Evolutionary conservation across 805 yeast genomes (phyloP), one percentile per base, ranked within the genome.

Genomic region (Yarrowia hollandica): DNA sequence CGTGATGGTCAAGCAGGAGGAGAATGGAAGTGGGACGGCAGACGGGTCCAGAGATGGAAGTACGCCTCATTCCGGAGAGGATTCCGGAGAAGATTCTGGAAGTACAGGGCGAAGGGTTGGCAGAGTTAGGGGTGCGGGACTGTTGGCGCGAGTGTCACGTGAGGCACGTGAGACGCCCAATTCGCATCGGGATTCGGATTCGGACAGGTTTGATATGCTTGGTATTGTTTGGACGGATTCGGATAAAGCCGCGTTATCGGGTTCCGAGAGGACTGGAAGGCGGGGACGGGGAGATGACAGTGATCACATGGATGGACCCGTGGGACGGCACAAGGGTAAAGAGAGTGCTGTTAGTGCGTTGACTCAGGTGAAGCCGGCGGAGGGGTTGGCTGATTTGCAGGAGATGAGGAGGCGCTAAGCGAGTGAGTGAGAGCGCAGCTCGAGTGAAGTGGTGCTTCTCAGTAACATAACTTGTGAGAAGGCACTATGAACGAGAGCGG

Each of bases 151-250:
- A 3, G 37, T 44, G 25, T 30, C 54, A 7, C 18, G 54, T 2
- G 54, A 44, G 15, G 10, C 54, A 2, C 26, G 54, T 14, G 54
- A 44, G 37, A 30, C 37, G 21, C 37, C 37, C 14, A 21, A 44
- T 44, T 30, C 38, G 25, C 54, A 30, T 19, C 54, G 54, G 25
- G 54, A 44, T 19, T 44, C 54, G 37, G 54, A 44, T 21, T 44
- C 54, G 15, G 54, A 44, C 26, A 19, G 38, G 9, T 44, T 44
- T 21, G 54, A 44, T 15, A 44, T 44, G 54, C 37, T 44, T 3
- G 54, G 54, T 14, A 44, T 44, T 21, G 54, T 44, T 4, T 44
- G 54, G 54, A 44, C 54, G 3, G 54, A 44, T 10, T 30, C 54
- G 0, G 54, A 44, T n/a, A 44, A 44, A n/a, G 54, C 52, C 8